Evolutionary conservation across 345 rosid genomes (phyloP).

Genomic region (Turritis glabra): DNA sequence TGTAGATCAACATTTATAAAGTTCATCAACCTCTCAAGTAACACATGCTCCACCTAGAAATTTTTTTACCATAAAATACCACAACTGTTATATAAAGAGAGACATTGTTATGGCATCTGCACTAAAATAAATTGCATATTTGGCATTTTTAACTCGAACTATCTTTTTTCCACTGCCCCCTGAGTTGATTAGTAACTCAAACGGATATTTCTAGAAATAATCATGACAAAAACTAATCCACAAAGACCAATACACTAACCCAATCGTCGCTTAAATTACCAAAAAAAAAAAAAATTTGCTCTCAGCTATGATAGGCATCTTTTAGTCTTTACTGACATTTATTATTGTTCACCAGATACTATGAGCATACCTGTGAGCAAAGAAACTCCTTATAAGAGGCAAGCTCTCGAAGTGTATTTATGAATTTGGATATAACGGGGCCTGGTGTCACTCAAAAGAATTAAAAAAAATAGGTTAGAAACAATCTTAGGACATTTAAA

Average conservation of each 20-base stretch:
- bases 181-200: conserved; percentile 2
- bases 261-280: not conserved
- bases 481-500: not conserved
- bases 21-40: conserved; percentile 68
- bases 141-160: not conserved
- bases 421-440: conserved; percentile 76
- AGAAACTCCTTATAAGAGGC: conserved; percentile 85
- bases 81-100: conserved; percentile 15
- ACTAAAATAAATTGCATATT: not conserved
- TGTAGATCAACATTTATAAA: conserved; percentile 72
- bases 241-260: not conserved
- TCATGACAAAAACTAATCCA: not conserved
- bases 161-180: not conserved
- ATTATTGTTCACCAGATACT: not conserved
- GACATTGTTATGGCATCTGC: not conserved
- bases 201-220: not conserved
- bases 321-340: not conserved
- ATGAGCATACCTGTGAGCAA: conserved; percentile 73
- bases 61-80: not conserved
- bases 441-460: conserved; percentile 44
- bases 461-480: conserved; percentile 12
- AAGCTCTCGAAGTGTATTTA: conserved; percentile 80
- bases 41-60: conserved; percentile 78
- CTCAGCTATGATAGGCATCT: conserved; percentile 2
- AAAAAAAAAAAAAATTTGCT: not conserved